These are phyloP conservation scores for Austroboletus novae-zelandiae DNA, from an alignment of 1,284 basidiomycete species.

Conservation along the genomic window DNA sequence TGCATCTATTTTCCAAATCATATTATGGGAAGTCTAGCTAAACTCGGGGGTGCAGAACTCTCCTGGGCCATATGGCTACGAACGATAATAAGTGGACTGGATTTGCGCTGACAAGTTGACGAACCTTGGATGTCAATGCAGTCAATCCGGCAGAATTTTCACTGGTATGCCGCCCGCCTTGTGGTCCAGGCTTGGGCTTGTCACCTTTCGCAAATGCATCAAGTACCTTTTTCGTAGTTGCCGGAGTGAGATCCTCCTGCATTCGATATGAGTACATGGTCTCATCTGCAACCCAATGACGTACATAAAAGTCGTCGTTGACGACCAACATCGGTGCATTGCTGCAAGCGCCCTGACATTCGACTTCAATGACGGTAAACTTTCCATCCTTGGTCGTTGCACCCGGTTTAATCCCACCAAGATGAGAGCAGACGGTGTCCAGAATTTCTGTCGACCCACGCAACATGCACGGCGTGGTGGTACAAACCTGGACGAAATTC, in stretches of 20 bases:
- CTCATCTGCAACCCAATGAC: conserved; percentile 27
- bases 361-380: conserved; percentile 97
- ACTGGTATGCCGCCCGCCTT: conserved; percentile 80
- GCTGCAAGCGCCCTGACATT: conserved; percentile 97
- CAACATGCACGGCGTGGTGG: conserved; percentile 98
- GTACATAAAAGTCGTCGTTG: conserved; percentile 93
- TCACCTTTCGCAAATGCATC: conserved; percentile 84
- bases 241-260: conserved; percentile 95
- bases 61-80: conserved; percentile 91
- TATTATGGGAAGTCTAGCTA: conserved; percentile 44
- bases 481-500: conserved; percentile 97
- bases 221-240: conserved; percentile 85
- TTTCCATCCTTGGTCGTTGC: conserved; percentile 94
- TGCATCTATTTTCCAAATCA: not conserved
- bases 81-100: conserved; percentile 14
- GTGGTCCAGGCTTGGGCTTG: conserved; percentile 91
- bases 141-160: conserved; percentile 92
- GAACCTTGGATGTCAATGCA: conserved; percentile 77
- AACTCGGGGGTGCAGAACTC: conserved; percentile 89
- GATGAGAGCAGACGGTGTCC: conserved; percentile 79
- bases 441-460: conserved; percentile 91
- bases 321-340: conserved; percentile 99
- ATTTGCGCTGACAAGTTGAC: conserved; percentile 19
- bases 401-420: conserved; percentile 84
- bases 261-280: conserved; percentile 2